Evolutionary conservation across 371 early-diverging fungal species (phyloP).

Genomic region (Chytridiales sp.): DNA sequence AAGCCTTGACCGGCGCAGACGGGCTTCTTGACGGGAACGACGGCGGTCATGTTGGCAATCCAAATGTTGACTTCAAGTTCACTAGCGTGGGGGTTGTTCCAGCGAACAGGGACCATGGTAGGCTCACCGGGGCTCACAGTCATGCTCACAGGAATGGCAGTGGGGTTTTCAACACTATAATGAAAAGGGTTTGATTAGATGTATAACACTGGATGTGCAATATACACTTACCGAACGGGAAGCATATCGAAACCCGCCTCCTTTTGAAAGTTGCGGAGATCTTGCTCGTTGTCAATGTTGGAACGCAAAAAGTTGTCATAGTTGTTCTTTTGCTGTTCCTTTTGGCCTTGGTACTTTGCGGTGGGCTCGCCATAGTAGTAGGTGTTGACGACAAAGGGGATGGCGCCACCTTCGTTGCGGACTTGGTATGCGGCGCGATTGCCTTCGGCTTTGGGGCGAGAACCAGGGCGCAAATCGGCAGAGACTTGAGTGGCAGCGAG

Average conservation of each 20-base stretch:
- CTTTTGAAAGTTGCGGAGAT: constrained; percentile 22
- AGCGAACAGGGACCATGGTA: constrained; percentile 20
- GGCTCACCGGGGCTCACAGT: constrained; percentile 14
- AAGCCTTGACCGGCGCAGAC: constrained; percentile 18
- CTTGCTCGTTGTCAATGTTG: constrained; percentile 31
- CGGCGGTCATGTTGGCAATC: constrained; percentile 16
- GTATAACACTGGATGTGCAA: no score
- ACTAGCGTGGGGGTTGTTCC: constrained; percentile 31
- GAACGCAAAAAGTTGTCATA: constrained; percentile 28
- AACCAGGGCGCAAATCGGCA: no score
- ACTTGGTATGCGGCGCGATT: no score
- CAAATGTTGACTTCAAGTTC: constrained; percentile 32
- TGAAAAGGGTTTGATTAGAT: no score
- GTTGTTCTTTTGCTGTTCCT: constrained; percentile 31
- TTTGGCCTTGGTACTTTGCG: no score
- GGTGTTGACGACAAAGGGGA: no score
- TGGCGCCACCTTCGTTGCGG: no score
- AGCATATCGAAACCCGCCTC: constrained; percentile 23
- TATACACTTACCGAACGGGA: constrained; percentile 23
- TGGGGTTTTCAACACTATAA: constrained; percentile 10
- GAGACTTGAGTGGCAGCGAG: no score
- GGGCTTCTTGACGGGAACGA: constrained; percentile 17
- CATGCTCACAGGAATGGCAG: constrained; percentile 1
- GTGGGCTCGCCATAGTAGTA: no score
- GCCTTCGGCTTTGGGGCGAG: no score